Percentiles rank a stretch among this genome's conserved stretches.
Evolutionary conservation across 331 rosid genomes (phyloP).

Genomic region (Acacia pycnantha): DNA sequence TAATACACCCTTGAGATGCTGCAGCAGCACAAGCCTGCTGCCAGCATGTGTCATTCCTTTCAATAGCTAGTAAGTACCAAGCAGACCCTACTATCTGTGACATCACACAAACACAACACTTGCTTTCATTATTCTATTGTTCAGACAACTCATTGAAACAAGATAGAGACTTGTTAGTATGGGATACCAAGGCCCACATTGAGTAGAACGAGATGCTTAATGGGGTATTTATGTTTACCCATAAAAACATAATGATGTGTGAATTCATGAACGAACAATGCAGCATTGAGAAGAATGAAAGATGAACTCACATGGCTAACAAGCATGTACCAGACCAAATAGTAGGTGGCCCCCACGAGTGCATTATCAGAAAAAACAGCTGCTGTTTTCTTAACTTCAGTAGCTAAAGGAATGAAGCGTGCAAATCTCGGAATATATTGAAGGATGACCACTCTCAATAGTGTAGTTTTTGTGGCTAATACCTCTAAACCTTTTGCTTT

Average conservation of each 20-base stretch:
- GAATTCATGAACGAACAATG: background rate
- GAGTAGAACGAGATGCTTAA: too few relatives aligned
- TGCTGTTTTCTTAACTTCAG: slow-evolving; percentile 82
- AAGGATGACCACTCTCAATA: slow-evolving; percentile 58
- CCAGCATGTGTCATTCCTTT: slow-evolving; percentile 83
- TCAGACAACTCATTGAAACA: background rate
- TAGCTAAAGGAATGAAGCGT: slow-evolving; percentile 72
- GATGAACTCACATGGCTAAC: slow-evolving; percentile 74
- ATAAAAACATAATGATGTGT: background rate
- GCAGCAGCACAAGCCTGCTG: slow-evolving; percentile 41
- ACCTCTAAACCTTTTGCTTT: slow-evolving; percentile 52
- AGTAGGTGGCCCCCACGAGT: slow-evolving; percentile 77
- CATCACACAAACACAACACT: slow-evolving; percentile 6
- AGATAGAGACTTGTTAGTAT: too few relatives aligned
- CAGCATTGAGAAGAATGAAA: background rate
- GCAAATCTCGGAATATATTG: slow-evolving; percentile 79
- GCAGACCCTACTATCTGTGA: slow-evolving; percentile 77
- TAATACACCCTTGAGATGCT: slow-evolving; percentile 36
- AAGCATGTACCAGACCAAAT: slow-evolving; percentile 82
- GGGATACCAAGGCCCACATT: too few relatives aligned
- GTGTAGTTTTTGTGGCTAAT: slow-evolving; percentile 61
- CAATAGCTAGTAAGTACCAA: slow-evolving; percentile 87
- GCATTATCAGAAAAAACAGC: slow-evolving; percentile 90
- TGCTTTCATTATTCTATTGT: background rate
- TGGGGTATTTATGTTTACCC: too few relatives aligned